These are phyloP conservation scores for Podochytrium sp. DNA, from an alignment of 192 early-diverging fungal genomes.

Conservation along the genomic window DNA sequence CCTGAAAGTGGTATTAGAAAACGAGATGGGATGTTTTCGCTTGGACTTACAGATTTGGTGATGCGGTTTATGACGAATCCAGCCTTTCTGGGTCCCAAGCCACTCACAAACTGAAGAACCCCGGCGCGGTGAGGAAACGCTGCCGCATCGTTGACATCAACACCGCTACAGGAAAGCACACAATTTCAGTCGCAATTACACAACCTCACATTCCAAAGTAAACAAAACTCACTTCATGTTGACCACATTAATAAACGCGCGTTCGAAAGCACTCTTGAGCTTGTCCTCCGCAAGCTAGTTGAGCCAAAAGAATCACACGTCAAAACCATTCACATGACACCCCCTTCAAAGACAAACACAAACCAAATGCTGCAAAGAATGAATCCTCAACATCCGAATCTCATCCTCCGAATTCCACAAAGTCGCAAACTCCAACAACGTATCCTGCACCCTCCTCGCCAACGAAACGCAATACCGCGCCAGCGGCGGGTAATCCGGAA, in stretches of 20 bases:
- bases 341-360: neutral
- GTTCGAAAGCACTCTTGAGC: constrained; percentile 72
- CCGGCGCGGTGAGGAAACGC: constrained; percentile 62
- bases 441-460: constrained; percentile 83
- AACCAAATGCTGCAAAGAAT: constrained; percentile 76
- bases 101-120: constrained; percentile 87
- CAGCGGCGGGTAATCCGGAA: constrained; percentile 67
- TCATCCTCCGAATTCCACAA: constrained; percentile 63
- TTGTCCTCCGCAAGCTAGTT: constrained; percentile 65
- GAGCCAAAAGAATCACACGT: neutral
- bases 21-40: neutral
- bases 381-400: constrained; percentile 59
- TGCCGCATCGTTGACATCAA: constrained; percentile 86
- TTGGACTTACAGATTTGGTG: constrained; percentile 23
- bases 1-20: constrained; percentile 27
- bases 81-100: constrained; percentile 93
- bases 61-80: constrained; percentile 73
- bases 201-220: constrained; percentile 15
- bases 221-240: constrained; percentile 47
- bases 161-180: constrained; percentile 60
- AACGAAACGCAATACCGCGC: constrained; percentile 88
- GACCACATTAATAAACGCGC: constrained; percentile 86
- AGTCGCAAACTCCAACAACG: constrained; percentile 78
- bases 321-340: no score
- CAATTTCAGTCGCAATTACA: neutral